These are phyloP conservation scores for Apiotrichum veenhuisii DNA, from an alignment of 1,284 basidiomycete species.

Conservation along the genomic window DNA sequence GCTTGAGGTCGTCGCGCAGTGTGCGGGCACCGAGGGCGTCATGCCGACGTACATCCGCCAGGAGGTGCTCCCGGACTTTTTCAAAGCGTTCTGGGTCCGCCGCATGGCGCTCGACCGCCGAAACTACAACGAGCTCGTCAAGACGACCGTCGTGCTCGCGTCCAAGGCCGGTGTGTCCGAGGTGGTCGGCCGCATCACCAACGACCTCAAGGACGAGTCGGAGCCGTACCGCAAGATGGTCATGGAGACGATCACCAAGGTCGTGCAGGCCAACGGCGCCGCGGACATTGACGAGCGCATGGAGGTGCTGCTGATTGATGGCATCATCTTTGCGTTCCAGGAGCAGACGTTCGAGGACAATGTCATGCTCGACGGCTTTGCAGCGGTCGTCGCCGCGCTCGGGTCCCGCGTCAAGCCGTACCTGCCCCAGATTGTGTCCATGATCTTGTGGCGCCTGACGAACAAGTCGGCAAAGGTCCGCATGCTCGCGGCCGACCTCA, in stretches of 20 bases:
- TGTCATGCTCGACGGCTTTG: slow-evolving; percentile 98
- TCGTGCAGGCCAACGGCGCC: slow-evolving; percentile 84
- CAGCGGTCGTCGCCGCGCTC: slow-evolving; percentile 93
- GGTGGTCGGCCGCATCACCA: slow-evolving; percentile 90
- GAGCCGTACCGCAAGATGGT: slow-evolving; percentile 99
- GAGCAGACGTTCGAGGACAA: slow-evolving; percentile 98
- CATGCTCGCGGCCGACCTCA: slow-evolving; percentile 96
- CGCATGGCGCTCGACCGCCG: slow-evolving; percentile 95
- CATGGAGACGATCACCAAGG: slow-evolving; percentile 99
- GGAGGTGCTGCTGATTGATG: slow-evolving; percentile 91
- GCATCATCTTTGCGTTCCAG: slow-evolving; percentile 99
- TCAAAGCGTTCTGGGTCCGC: slow-evolving; percentile 97
- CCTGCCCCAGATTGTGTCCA: slow-evolving; percentile 98
- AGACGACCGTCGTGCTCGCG: slow-evolving; percentile 96
- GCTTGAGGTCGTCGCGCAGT: slow-evolving; percentile 97
- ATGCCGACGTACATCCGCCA: slow-evolving; percentile 90
- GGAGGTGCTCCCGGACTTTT: slow-evolving; percentile 98
- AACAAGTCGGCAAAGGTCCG: slow-evolving; percentile 99
- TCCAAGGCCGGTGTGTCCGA: slow-evolving; percentile 95
- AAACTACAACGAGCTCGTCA: slow-evolving; percentile 95
- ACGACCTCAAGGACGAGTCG: slow-evolving; percentile 92
- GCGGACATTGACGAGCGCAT: slow-evolving; percentile 95
- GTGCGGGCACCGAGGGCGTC: slow-evolving; percentile 95
- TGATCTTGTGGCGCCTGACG: slow-evolving; percentile 96
- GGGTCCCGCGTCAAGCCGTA: slow-evolving; percentile 98